These are phyloP conservation scores for Aquilaria yunnanensis DNA, from an alignment of 345 rosid species.

Conservation along the genomic window DNA sequence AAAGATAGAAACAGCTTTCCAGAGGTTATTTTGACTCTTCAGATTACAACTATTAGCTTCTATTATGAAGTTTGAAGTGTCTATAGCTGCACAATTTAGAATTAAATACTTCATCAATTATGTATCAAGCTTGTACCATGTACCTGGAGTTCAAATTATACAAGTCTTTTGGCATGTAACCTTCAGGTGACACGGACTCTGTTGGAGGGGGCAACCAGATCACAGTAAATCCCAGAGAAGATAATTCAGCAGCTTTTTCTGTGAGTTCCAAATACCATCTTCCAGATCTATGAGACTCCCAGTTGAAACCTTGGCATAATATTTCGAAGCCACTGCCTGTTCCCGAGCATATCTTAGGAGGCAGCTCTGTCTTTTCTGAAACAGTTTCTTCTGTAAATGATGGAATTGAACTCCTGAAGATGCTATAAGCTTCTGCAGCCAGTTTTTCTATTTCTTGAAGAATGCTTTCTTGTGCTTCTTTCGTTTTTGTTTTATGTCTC, in stretches of 20 bases:
- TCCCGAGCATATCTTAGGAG: slow-evolving; percentile 54
- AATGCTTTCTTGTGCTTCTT: slow-evolving; percentile 77
- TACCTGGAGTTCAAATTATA: slow-evolving; percentile 92
- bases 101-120: neutral
- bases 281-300: slow-evolving; percentile 94
- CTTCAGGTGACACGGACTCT: slow-evolving; percentile 98
- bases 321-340: slow-evolving; percentile 88
- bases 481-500: slow-evolving; percentile 42
- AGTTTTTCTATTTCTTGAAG: slow-evolving; percentile 92
- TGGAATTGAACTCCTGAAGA: slow-evolving; percentile 69
- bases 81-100: neutral
- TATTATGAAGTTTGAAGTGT: slow-evolving; percentile 1
- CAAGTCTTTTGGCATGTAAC: slow-evolving; percentile 94
- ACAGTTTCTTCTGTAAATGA: slow-evolving; percentile 50
- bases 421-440: slow-evolving; percentile 97
- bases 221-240: slow-evolving; percentile 78
- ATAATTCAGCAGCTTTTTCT: slow-evolving; percentile 63
- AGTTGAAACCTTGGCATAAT: slow-evolving; percentile 91
- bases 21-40: neutral
- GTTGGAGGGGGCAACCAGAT: slow-evolving; percentile 97
- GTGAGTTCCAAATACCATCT: slow-evolving; percentile 80
- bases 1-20: neutral
- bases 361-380: slow-evolving; percentile 34
- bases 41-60: slow-evolving; percentile 1
- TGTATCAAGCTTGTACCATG: slow-evolving; percentile 5